Evolutionary conservation across 805 yeast species (phyloP), one percentile per base, ranked within the genome.

Genomic region (Hemisphaericaspora nanyangensis): DNA sequence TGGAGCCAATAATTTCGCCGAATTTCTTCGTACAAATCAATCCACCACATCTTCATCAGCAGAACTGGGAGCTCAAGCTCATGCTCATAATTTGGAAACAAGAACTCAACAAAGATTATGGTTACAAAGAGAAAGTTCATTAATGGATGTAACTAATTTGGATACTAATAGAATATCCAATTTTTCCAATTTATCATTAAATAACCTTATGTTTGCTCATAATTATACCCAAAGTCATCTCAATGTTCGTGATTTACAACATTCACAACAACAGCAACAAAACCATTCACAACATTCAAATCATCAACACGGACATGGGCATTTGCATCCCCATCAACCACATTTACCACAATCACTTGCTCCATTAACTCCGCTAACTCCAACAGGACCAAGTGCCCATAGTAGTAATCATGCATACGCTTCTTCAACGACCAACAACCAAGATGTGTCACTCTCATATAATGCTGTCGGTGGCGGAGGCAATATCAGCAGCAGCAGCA

Each of bases 101-200:
- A 70, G 95, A 61, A 85, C 95, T 0, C 95, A 87, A 54, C 93
- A 85, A 54, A 75, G 81, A 45, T 70, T 88, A 37, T 86, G 95
- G 95, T 64, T 87, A 25, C 95, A 85, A 56, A 68, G 91, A 47
- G 91, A 85, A 48, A 82, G 77, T 50, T 79, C 86, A 2, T 63
- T 83, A 30, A 64, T 82, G 62, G 90, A 82, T 54, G 59, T 80
- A 37, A 65, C 63, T 3, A 53, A 54, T 25, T 26, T 53, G 35
- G 72, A 65, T 43, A 43, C 60, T 8, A 47, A 46, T 29, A 56
- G 56, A 26, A 42, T 58, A 31, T 52, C 60, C 16, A 68, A 66
- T 45, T 58, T 68, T 22, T 68, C 74, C 15, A 64, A 58, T 35
- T 44, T 68, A 31, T 65, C 72, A 26, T 53, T 63, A 39, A 64